phyloP scores from a whole-genome alignment of 1,139 yeast species.

The Geotrichum klebahnii region DNA sequence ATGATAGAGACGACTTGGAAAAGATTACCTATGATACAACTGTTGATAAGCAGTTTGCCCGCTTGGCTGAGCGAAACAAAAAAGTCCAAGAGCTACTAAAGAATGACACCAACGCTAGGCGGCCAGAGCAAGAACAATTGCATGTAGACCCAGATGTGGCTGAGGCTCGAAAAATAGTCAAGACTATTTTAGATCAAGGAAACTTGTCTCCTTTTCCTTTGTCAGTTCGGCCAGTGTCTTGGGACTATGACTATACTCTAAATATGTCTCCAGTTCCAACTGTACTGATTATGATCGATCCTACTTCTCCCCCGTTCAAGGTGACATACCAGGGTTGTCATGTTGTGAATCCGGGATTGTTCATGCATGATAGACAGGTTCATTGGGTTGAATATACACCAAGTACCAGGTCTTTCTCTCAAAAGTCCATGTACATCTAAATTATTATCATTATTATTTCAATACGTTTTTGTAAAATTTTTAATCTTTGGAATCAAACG shows the following conservation, averaged over 20 bases:
- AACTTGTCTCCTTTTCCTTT: slow-evolving; percentile 74
- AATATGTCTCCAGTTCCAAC: slow-evolving; percentile 73
- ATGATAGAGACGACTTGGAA: slow-evolving; percentile 20
- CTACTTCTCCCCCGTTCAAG: slow-evolving; percentile 65
- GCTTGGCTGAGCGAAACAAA: slow-evolving; percentile 23
- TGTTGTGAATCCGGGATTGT: slow-evolving; percentile 66
- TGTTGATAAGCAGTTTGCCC: slow-evolving; percentile 11
- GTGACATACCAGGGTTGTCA: slow-evolving; percentile 79
- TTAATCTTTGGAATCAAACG: slow-evolving; percentile 35
- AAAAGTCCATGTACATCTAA: slow-evolving; percentile 21
- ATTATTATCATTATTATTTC: neutral
- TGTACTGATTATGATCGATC: slow-evolving; percentile 54
- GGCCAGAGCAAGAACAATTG: slow-evolving; percentile 17
- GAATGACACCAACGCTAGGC: slow-evolving; percentile 4
- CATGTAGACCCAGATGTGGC: slow-evolving; percentile 42
- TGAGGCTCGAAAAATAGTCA: slow-evolving; percentile 72
- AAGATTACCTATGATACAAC: slow-evolving; percentile 21
- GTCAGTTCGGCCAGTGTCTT: slow-evolving; percentile 56
- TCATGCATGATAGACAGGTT: slow-evolving; percentile 47
- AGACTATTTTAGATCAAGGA: slow-evolving; percentile 82
- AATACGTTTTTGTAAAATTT: slow-evolving; percentile 16
- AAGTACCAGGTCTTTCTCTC: slow-evolving; percentile 42
- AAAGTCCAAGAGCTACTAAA: slow-evolving; percentile 22
- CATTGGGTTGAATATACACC: slow-evolving; percentile 73
- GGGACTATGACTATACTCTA: slow-evolving; percentile 67